Evolutionary conservation across 768 basidiomycete species (phyloP).

Genomic region (Hygrocybe punicea): DNA sequence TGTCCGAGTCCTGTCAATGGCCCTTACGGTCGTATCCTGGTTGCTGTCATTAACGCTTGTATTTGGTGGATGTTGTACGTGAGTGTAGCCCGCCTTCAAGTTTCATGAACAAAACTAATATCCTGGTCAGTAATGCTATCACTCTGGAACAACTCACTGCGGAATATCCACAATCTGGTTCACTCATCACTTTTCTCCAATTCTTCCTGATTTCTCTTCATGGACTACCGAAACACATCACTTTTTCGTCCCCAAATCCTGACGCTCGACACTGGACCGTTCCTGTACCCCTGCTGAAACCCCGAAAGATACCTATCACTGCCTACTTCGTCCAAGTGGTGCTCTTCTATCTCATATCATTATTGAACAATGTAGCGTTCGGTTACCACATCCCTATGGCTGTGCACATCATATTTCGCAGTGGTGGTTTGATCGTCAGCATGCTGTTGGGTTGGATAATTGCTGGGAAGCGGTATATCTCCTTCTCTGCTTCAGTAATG

Average conservation of each 20-base stretch:
- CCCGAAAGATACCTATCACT: slow-evolving; percentile 63
- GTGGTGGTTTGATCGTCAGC: slow-evolving; percentile 80
- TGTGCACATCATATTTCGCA: slow-evolving; percentile 92
- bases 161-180: slow-evolving; percentile 65
- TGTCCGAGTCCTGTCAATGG: too few relatives aligned
- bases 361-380: slow-evolving; percentile 91
- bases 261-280: slow-evolving; percentile 34
- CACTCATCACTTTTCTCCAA: slow-evolving; percentile 84
- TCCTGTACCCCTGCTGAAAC: slow-evolving; percentile 53
- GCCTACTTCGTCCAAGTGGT: slow-evolving; percentile 78
- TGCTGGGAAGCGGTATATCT: slow-evolving; percentile 55
- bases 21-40: slow-evolving; percentile 39
- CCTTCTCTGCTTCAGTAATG: not conserved
- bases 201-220: slow-evolving; percentile 74
- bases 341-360: slow-evolving; percentile 73
- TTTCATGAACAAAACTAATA: not conserved
- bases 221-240: slow-evolving; percentile 63
- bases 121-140: slow-evolving; percentile 63
- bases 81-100: not conserved
- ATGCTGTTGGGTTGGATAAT: slow-evolving; percentile 76
- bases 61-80: slow-evolving; percentile 91
- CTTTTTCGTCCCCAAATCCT: slow-evolving; percentile 2
- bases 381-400: slow-evolving; percentile 83
- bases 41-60: slow-evolving; percentile 63
- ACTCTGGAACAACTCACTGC: slow-evolving; percentile 72